Evolutionary conservation across 1,284 basidiomycete genomes (phyloP).

Genomic region (Phenoliferia sp.): DNA sequence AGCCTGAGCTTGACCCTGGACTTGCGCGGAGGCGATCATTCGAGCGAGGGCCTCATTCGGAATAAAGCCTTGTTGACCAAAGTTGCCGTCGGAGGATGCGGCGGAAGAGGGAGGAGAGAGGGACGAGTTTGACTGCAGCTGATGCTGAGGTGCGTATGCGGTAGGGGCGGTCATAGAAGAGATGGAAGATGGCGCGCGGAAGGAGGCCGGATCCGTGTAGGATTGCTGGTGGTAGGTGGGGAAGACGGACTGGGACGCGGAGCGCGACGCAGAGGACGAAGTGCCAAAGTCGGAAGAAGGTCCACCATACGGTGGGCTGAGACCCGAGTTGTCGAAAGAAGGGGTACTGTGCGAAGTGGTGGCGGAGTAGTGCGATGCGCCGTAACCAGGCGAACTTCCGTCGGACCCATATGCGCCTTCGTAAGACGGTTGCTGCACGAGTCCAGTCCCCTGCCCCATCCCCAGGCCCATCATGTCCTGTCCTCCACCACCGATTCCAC

Average conservation of each 20-base stretch:
- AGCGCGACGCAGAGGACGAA: neutral
- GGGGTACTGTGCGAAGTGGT: neutral
- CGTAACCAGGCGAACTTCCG: neutral
- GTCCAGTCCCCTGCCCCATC: neutral
- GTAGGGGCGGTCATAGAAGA: neutral
- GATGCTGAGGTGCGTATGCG: neutral
- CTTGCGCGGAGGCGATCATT: neutral
- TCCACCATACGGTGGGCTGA: neutral
- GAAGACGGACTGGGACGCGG: neutral
- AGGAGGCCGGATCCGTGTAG: neutral
- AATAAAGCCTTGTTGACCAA: neutral
- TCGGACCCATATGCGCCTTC: too few relatives aligned
- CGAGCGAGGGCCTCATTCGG: conserved; percentile 2
- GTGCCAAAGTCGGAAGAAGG: neutral
- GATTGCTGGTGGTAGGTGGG: neutral
- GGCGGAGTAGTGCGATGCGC: neutral
- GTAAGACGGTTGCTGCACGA: neutral
- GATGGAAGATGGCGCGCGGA: neutral
- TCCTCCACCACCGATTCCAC: neutral
- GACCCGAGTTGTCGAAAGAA: neutral
- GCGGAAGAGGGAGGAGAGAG: conserved; percentile 3
- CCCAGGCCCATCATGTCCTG: neutral
- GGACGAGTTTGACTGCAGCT: neutral
- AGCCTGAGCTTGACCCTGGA: conserved; percentile 1
- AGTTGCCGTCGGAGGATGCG: neutral